Evolutionary conservation across 371 early-diverging fungal species (phyloP).

Genomic region (Rhizoclosmatium hyalinum): DNA sequence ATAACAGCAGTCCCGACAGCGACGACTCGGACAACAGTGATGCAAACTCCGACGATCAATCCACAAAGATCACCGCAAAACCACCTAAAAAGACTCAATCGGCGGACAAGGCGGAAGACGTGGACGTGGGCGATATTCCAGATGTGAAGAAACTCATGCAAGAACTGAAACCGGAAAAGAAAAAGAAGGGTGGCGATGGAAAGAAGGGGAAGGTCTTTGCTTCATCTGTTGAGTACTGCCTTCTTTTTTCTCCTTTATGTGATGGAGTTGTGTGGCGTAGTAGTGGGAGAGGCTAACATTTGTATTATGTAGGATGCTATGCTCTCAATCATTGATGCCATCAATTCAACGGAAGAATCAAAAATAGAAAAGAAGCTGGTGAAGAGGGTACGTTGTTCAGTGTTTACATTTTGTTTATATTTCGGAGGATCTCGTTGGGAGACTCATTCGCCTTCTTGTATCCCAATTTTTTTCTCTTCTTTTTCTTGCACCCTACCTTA

Average conservation of each 20-base stretch:
- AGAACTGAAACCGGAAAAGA: not conserved
- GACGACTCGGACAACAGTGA: slow-evolving; percentile 4
- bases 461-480: too few species aligned
- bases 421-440: not conserved
- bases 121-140: not conserved
- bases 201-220: slow-evolving; percentile 31
- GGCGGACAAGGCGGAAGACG: not conserved
- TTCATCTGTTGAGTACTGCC: not conserved
- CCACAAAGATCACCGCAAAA: not conserved
- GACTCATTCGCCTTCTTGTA: not conserved
- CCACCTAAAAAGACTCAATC: not conserved
- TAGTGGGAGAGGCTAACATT: not conserved
- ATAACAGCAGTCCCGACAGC: not conserved
- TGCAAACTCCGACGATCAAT: not conserved
- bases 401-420: not conserved
- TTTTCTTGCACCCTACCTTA: not conserved
- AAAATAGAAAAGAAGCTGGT: slow-evolving; percentile 33
- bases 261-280: too few species aligned
- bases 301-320: slow-evolving; percentile 16
- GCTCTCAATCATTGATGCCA: slow-evolving; percentile 25
- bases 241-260: not conserved
- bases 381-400: slow-evolving; percentile 29
- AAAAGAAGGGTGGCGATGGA: slow-evolving; percentile 16
- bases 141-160: not conserved
- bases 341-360: slow-evolving; percentile 30